A percentile compares a stretch with the other conserved stretches of the same genome.
Conservation (phyloP, 2,329 filamentous ascomycete species). For the Xylariaceae sp. region DNA sequence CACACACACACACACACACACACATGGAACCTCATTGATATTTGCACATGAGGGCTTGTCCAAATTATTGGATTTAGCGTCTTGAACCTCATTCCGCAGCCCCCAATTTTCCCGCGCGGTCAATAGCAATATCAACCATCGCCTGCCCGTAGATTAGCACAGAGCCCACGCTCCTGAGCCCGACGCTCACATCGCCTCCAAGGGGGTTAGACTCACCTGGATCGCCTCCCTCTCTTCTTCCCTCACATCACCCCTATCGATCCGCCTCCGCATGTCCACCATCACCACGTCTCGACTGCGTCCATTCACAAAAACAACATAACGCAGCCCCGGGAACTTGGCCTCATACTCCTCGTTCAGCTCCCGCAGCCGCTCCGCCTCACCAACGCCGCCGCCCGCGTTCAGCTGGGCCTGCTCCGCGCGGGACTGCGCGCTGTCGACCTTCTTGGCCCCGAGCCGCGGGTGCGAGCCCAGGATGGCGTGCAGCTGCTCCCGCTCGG, state of each 20-base stretch:
- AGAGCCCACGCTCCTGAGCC: no score
- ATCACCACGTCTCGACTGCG: constrained; percentile 70
- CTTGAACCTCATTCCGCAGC: constrained; percentile 12
- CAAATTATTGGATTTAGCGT: no score
- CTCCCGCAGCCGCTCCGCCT: constrained; percentile 41
- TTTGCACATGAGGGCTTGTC: no score
- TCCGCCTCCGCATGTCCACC: constrained; percentile 74
- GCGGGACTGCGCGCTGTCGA: constrained; percentile 77
- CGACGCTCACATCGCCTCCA: no score
- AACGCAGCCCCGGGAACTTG: constrained; percentile 76
- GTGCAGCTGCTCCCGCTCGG: constrained; percentile 54
- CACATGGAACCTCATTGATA: no score
- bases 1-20: no score
- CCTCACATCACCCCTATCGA: constrained; percentile 60
- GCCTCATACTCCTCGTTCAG: constrained; percentile 78
- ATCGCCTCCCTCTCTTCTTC: constrained; percentile 71
- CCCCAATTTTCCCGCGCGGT: constrained; percentile 65
- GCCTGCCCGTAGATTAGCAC: no score
- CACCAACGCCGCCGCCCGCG: constrained; percentile 28
- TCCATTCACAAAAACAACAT: constrained; percentile 90
- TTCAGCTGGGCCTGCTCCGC: constrained; percentile 77
- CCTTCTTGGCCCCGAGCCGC: constrained; percentile 73
- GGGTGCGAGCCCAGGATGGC: constrained; percentile 78
- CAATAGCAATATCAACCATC: constrained; percentile 86
- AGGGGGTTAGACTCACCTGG: constrained; percentile 41